Conservation (phyloP, 805 yeast genomes). For the Teunomyces aglyptinius region DNA sequence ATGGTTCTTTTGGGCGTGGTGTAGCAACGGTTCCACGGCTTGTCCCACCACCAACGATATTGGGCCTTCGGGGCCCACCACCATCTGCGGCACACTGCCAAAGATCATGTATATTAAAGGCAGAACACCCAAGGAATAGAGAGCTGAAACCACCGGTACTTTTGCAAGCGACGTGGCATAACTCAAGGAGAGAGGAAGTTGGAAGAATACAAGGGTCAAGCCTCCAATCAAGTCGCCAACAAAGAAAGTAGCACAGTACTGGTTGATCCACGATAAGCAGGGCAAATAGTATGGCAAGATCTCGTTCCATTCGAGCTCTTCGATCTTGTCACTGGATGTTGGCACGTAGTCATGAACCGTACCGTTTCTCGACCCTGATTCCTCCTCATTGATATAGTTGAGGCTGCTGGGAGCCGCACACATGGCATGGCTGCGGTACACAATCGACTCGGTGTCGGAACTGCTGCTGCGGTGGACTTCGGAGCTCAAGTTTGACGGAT, state of each 20-base stretch:
- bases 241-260: slow-evolving; percentile 42
- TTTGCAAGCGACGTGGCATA: slow-evolving; percentile 43
- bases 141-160: slow-evolving; percentile 41
- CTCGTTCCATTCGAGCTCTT: slow-evolving; percentile 26
- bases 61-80: slow-evolving; percentile 48
- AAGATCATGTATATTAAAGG: slow-evolving; percentile 41
- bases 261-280: slow-evolving; percentile 62
- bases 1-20: slow-evolving; percentile 29
- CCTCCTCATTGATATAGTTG: neutral
- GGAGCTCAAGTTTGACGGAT: neutral
- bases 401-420: neutral
- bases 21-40: slow-evolving; percentile 43
- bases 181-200: slow-evolving; percentile 71
- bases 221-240: slow-evolving; percentile 78
- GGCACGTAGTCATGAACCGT: slow-evolving; percentile 21
- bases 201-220: slow-evolving; percentile 82
- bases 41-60: slow-evolving; percentile 46
- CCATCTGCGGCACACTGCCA: slow-evolving; percentile 48
- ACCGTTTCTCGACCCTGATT: neutral
- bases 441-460: slow-evolving; percentile 9
- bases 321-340: slow-evolving; percentile 16
- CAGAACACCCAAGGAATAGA: slow-evolving; percentile 37
- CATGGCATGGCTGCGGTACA: slow-evolving; percentile 5
- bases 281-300: slow-evolving; percentile 65
- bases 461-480: slow-evolving; percentile 1